Percentiles rank a stretch among this genome's conserved stretches.
Evolutionary conservation across 1,139 yeast genomes (phyloP).

Genomic region (Sugiyamaella sp.): DNA sequence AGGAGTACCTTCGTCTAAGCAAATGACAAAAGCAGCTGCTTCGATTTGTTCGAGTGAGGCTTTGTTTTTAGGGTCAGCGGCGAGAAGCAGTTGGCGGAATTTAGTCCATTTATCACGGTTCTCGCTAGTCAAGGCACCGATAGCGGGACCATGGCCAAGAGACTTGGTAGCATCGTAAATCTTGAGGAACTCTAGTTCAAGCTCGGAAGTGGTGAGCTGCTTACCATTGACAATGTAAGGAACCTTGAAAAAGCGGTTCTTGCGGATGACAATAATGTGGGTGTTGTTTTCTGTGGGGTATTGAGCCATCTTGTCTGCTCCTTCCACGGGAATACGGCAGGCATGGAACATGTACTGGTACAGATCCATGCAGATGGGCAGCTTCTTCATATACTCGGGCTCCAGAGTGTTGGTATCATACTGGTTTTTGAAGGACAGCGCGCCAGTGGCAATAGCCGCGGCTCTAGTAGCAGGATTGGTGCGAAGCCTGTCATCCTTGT

Average conservation of each 20-base stretch:
- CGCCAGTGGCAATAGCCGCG: constrained; percentile 54
- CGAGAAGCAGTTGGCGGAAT: constrained; percentile 59
- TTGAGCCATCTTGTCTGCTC: constrained; percentile 42
- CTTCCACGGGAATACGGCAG: constrained; percentile 60
- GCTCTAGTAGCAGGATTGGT: constrained; percentile 78
- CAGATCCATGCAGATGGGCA: constrained; percentile 92
- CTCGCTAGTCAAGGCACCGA: constrained; percentile 81
- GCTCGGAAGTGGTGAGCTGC: constrained; percentile 59
- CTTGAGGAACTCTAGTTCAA: constrained; percentile 65
- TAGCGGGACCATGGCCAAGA: constrained; percentile 52
- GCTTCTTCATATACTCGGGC: constrained; percentile 79
- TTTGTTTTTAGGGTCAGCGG: constrained; percentile 57
- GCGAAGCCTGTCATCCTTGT: constrained; percentile 61
- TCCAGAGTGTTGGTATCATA: constrained; percentile 48
- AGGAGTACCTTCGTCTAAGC: constrained; percentile 76
- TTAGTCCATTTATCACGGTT: constrained; percentile 83
- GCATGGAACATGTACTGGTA: constrained; percentile 91
- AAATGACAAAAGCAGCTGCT: constrained; percentile 76
- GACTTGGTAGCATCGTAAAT: constrained; percentile 52
- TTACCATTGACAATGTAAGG: constrained; percentile 56
- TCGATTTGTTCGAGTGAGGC: constrained; percentile 68
- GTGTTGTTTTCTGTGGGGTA: constrained; percentile 60
- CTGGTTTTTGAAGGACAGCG: constrained; percentile 44
- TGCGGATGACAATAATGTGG: constrained; percentile 71
- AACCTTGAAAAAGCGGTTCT: constrained; percentile 83